phyloP scores from a whole-genome alignment of 2,329 filamentous ascomycete genomes.

The Metarhizium album region DNA sequence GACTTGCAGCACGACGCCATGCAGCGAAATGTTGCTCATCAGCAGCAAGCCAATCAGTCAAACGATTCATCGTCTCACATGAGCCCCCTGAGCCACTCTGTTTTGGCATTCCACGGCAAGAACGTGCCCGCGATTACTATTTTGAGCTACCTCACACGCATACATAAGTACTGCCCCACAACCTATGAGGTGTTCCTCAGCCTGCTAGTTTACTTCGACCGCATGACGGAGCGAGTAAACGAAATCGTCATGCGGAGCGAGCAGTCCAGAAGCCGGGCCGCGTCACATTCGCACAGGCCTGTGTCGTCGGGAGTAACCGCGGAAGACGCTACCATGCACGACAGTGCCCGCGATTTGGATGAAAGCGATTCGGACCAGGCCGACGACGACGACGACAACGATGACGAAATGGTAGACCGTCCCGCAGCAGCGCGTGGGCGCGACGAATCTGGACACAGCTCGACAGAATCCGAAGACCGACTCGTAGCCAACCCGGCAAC shows the following conservation, averaged over 20 bases:
- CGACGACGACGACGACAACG: slow-evolving; percentile 33
- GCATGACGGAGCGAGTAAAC: slow-evolving; percentile 96
- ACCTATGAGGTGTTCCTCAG: slow-evolving; percentile 97
- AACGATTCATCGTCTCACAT: slow-evolving; percentile 47
- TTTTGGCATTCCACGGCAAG: slow-evolving; percentile 94
- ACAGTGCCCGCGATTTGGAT: slow-evolving; percentile 21
- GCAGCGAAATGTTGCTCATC: slow-evolving; percentile 57
- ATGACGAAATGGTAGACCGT: slow-evolving; percentile 22
- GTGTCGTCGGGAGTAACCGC: slow-evolving; percentile 6
- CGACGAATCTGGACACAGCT: slow-evolving; percentile 13
- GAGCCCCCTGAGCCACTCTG: slow-evolving; percentile 49
- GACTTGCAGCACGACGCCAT: slow-evolving; percentile 87
- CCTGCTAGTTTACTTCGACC: slow-evolving; percentile 91
- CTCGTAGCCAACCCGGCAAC: slow-evolving; percentile 29
- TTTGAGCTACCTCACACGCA: slow-evolving; percentile 85
- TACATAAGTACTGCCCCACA: slow-evolving; percentile 97
- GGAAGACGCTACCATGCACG: slow-evolving; percentile 21
- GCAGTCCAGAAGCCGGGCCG: slow-evolving; percentile 30
- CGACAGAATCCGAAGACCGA: slow-evolving; percentile 14
- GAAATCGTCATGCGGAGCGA: slow-evolving; percentile 61
- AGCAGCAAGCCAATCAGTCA: slow-evolving; percentile 41
- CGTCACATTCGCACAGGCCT: slow-evolving; percentile 7
- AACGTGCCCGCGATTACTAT: slow-evolving; percentile 97
- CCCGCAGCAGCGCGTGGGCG: slow-evolving; percentile 14
- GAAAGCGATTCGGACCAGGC: slow-evolving; percentile 41